A percentile compares a stretch with the other conserved stretches of the same genome.
Conservation (phyloP, 2,329 filamentous ascomycete species). For the Diaporthe destruens region DNA sequence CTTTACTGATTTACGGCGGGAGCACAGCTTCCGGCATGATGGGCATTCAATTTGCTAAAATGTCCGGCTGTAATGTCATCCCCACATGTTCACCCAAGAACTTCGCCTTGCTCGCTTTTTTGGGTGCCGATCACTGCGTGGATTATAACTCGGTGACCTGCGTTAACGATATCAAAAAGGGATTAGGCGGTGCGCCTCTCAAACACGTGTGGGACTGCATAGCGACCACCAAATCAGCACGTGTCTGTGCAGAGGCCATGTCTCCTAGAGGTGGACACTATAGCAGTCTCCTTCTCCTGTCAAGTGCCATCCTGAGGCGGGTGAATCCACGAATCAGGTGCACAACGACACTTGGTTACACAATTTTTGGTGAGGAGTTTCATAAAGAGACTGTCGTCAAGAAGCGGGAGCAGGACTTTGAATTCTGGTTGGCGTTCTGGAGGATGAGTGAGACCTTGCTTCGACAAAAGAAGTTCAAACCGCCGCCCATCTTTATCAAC, state of each 20-base stretch:
- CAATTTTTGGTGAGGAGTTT: not conserved
- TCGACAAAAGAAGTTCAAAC: not conserved
- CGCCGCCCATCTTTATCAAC: not conserved
- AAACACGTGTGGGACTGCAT: not conserved
- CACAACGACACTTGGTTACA: not conserved
- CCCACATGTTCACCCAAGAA: constrained; percentile 58
- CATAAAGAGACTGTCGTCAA: not conserved
- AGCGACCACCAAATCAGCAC: not conserved
- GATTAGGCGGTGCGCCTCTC: not conserved
- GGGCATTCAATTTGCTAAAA: not conserved
- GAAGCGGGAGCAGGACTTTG: not conserved
- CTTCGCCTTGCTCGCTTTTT: constrained; percentile 53
- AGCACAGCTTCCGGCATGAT: not conserved
- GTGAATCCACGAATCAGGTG: not conserved
- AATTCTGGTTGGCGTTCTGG: not conserved
- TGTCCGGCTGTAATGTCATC: constrained; percentile 50
- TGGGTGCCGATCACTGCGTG: constrained; percentile 59
- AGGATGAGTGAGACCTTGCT: not conserved
- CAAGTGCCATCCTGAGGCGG: not conserved
- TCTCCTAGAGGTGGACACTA: not conserved
- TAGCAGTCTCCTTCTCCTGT: not conserved
- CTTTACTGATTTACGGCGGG: not conserved
- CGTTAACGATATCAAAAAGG: not conserved
- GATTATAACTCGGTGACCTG: constrained; percentile 54
- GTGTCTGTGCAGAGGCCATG: not conserved